Percentiles rank a stretch among this genome's conserved stretches.
Conservation (phyloP, 2,329 filamentous ascomycete genomes). For the Beauveria medogensis region DNA sequence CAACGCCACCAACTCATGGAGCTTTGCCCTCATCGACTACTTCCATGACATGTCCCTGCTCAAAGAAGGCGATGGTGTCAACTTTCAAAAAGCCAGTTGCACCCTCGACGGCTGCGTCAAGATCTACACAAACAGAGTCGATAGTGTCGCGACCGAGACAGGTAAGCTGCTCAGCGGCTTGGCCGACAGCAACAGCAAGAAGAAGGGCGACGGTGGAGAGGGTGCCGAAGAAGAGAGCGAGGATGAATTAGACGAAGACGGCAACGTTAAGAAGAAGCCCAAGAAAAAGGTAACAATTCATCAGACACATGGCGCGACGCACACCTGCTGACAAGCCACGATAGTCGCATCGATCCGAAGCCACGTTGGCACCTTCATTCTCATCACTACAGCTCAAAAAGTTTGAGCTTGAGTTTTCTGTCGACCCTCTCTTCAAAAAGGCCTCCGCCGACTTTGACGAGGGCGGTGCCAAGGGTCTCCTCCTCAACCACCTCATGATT, state of each 20-base stretch:
- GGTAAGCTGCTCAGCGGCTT: slow-evolving; percentile 89
- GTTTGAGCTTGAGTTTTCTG: slow-evolving; percentile 91
- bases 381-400: slow-evolving; percentile 88
- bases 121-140: slow-evolving; percentile 96
- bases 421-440: slow-evolving; percentile 98
- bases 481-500: slow-evolving; percentile 95
- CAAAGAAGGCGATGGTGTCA: slow-evolving; percentile 93
- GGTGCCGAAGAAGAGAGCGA: slow-evolving; percentile 61
- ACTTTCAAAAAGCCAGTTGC: slow-evolving; percentile 97
- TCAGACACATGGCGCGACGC: neutral
- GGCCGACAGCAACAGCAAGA: slow-evolving; percentile 76
- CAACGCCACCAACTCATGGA: slow-evolving; percentile 97
- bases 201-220: slow-evolving; percentile 57
- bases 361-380: slow-evolving; percentile 87
- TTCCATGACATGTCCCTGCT: slow-evolving; percentile 98
- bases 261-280: slow-evolving; percentile 51
- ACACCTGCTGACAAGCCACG: neutral
- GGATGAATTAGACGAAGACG: slow-evolving; percentile 55
- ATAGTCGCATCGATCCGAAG: slow-evolving; percentile 68
- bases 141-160: slow-evolving; percentile 96
- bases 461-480: slow-evolving; percentile 87
- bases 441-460: slow-evolving; percentile 97
- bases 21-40: slow-evolving; percentile 99
- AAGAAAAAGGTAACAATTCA: slow-evolving; percentile 62
- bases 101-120: slow-evolving; percentile 97